Evolutionary conservation across 1,139 yeast genomes (phyloP).

Genomic region (Saccharomyces hybrid): DNA sequence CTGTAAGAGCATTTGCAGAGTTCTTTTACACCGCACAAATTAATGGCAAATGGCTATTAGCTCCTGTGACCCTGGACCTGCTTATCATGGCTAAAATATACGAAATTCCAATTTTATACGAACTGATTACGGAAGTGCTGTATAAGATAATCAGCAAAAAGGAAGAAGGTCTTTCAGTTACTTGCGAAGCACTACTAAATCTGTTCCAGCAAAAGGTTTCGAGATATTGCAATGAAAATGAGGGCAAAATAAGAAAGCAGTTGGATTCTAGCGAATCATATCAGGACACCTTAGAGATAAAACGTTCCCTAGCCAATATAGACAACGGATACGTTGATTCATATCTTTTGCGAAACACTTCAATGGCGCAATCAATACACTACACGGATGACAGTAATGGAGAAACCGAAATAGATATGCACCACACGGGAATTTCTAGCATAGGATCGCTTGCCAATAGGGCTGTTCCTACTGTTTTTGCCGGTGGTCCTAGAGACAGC

Average conservation of each 20-base stretch:
- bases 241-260: slow-evolving; percentile 34
- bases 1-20: slow-evolving; percentile 61
- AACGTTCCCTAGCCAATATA: slow-evolving; percentile 35
- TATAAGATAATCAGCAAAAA: slow-evolving; percentile 59
- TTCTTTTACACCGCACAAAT: slow-evolving; percentile 71
- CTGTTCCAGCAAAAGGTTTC: slow-evolving; percentile 18
- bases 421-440: slow-evolving; percentile 3
- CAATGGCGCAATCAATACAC: not conserved
- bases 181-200: slow-evolving; percentile 25
- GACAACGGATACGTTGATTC: slow-evolving; percentile 60
- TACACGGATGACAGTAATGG: slow-evolving; percentile 5
- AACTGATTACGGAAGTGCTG: slow-evolving; percentile 56
- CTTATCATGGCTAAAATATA: slow-evolving; percentile 55
- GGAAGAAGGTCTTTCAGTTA: slow-evolving; percentile 45
- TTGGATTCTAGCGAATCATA: slow-evolving; percentile 25
- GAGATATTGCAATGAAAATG: slow-evolving; percentile 17
- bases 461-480: slow-evolving; percentile 15
- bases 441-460: slow-evolving; percentile 4
- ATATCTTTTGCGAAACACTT: slow-evolving; percentile 41
- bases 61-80: slow-evolving; percentile 60
- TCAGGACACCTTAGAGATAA: slow-evolving; percentile 17
- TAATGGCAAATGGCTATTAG: slow-evolving; percentile 60
- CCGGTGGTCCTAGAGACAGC: slow-evolving; percentile 24
- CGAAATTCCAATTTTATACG: slow-evolving; percentile 60
- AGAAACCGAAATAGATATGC: not conserved